Conservation (phyloP, 768 basidiomycete genomes). For the Leucocoprinus leucothites region DNA sequence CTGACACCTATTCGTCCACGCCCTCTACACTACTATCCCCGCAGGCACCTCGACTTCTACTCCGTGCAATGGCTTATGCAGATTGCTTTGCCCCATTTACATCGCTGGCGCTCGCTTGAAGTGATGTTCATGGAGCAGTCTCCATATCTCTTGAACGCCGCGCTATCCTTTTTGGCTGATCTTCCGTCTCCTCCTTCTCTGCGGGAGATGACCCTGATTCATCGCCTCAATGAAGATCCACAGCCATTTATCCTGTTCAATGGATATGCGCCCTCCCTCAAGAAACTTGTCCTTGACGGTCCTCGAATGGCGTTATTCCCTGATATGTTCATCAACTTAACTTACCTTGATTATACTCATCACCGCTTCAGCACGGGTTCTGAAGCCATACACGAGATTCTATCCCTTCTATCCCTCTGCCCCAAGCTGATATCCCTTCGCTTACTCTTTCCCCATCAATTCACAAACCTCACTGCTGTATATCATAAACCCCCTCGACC, state of each 20-base stretch:
- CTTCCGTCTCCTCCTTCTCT: constrained; percentile 24
- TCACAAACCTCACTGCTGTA: constrained; percentile 7
- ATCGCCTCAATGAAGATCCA: constrained; percentile 66
- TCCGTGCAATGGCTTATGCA: constrained; percentile 62
- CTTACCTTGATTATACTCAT: constrained; percentile 67
- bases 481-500: constrained; percentile 26
- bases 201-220: constrained; percentile 38
- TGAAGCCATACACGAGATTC: constrained; percentile 54
- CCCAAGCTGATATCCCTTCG: constrained; percentile 49
- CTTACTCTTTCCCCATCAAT: constrained; percentile 44
- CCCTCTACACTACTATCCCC: constrained; percentile 21
- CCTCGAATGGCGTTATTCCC: constrained; percentile 62
- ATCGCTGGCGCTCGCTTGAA: constrained; percentile 60
- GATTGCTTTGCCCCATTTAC: constrained; percentile 47
- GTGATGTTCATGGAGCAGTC: constrained; percentile 52
- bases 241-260: constrained; percentile 65
- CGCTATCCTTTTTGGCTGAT: constrained; percentile 54
- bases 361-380: constrained; percentile 62
- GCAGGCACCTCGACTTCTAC: constrained; percentile 34
- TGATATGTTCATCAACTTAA: constrained; percentile 58
- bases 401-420: constrained; percentile 56
- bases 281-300: constrained; percentile 57
- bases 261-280: constrained; percentile 55
- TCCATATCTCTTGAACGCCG: constrained; percentile 68
- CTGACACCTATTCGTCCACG: constrained; percentile 21